phyloP scores from a whole-genome alignment of 805 yeast species.

The Yamadazyma sp. region DNA sequence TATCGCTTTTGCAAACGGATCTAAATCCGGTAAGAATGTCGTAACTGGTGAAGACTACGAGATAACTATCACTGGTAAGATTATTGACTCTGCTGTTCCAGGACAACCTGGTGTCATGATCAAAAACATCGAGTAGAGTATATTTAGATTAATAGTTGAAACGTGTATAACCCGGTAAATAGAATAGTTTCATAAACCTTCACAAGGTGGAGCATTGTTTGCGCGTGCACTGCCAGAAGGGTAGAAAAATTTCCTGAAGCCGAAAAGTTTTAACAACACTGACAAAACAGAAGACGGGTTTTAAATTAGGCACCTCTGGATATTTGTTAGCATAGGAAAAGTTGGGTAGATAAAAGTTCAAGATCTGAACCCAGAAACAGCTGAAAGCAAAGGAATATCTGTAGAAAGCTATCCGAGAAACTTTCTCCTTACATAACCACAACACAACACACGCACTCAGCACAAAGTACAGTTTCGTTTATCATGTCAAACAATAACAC shows the following conservation, averaged over 20 bases:
- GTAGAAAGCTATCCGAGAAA: too few relatives aligned
- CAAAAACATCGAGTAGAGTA: slow-evolving; percentile 52
- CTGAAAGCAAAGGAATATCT: too few relatives aligned
- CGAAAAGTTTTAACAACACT: slow-evolving; percentile 2
- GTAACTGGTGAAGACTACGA: slow-evolving; percentile 68
- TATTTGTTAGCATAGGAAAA: not conserved
- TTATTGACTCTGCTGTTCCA: slow-evolving; percentile 82
- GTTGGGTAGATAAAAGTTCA: not conserved
- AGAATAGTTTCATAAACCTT: slow-evolving; percentile 1
- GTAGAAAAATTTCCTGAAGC: slow-evolving; percentile 2
- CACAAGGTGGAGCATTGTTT: too few relatives aligned
- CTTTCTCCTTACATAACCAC: not conserved
- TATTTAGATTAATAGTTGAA: too few relatives aligned
- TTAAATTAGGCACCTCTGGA: too few relatives aligned
- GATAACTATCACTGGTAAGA: slow-evolving; percentile 63
- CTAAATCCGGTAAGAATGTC: slow-evolving; percentile 60
- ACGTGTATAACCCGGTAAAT: too few relatives aligned
- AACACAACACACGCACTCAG: too few relatives aligned
- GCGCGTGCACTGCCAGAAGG: slow-evolving; percentile 1
- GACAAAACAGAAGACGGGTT: too few relatives aligned
- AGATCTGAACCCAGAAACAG: too few relatives aligned
- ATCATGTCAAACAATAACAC: slow-evolving; percentile 18
- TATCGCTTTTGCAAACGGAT: slow-evolving; percentile 63
- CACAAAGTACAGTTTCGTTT: too few relatives aligned
- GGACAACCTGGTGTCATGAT: slow-evolving; percentile 89